Conservation (phyloP, 306 rosid species). For the Casuarina cunninghamiana region DNA sequence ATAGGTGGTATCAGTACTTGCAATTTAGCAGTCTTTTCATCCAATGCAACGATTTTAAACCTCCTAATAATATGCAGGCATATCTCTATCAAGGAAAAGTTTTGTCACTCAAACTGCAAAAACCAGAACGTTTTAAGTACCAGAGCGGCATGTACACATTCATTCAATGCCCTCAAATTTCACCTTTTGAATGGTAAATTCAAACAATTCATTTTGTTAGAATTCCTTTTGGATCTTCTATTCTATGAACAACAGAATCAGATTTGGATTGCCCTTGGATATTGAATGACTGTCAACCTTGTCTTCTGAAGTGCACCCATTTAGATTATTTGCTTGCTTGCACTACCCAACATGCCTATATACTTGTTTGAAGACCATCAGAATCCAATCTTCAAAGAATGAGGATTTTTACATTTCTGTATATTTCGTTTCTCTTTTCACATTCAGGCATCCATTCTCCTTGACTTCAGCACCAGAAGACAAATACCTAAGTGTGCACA, state of each 20-base stretch:
- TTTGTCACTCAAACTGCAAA: constrained; percentile 67
- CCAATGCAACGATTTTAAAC: neutral
- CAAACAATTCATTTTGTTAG: neutral
- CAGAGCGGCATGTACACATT: constrained; percentile 85
- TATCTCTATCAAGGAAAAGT: constrained; percentile 77
- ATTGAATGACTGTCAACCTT: neutral
- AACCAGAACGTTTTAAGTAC: constrained; percentile 76
- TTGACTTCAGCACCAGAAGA: constrained; percentile 89
- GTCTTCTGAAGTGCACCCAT: neutral
- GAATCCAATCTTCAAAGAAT: constrained; percentile 2
- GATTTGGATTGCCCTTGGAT: neutral
- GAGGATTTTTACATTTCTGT: neutral
- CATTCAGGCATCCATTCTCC: constrained; percentile 90
- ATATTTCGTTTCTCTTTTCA: constrained; percentile 25
- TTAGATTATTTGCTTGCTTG: neutral
- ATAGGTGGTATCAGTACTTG: neutral
- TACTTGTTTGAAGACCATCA: neutral
- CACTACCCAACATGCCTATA: neutral
- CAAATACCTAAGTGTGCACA: constrained; percentile 76
- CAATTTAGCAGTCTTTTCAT: neutral
- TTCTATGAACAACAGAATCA: neutral
- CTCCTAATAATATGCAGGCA: constrained; percentile 39
- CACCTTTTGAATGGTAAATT: constrained; percentile 76
- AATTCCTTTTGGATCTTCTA: neutral
- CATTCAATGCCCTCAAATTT: constrained; percentile 89